Evolutionary conservation across 129 eudicot species (phyloP).

Genomic region (Pittosporum tobira): DNA sequence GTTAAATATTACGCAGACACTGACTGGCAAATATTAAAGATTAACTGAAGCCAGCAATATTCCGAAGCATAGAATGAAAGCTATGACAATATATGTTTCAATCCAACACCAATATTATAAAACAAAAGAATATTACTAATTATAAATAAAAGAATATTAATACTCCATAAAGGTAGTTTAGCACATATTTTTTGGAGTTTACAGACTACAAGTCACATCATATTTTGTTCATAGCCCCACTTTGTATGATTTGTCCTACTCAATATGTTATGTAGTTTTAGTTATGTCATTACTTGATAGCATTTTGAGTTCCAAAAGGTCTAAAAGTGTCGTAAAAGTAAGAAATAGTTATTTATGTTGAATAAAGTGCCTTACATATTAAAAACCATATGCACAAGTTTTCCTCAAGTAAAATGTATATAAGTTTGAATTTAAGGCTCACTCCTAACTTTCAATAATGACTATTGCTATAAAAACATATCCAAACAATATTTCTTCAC

Average conservation of each 20-base stretch:
- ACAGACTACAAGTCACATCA: too few species aligned
- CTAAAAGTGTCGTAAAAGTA: too few species aligned
- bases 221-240: too few species aligned
- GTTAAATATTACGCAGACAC: slow-evolving; percentile 2
- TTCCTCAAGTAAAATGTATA: too few species aligned
- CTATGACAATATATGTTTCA: not conserved
- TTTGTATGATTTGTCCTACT: too few species aligned
- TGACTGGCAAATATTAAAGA: slow-evolving; percentile 8
- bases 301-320: not conserved
- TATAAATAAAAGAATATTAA: not conserved
- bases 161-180: too few species aligned
- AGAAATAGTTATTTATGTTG: not conserved
- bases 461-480: not conserved
- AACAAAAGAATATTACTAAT: too few species aligned
- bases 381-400: not conserved
- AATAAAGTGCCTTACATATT: not conserved
- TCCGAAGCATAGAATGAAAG: not conserved
- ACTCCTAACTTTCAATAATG: too few species aligned
- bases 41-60: not conserved
- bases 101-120: not conserved
- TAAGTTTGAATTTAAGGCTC: too few species aligned
- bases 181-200: too few species aligned
- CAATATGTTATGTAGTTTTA: too few species aligned
- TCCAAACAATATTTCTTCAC: not conserved
- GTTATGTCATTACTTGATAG: too few species aligned